Percentiles rank a stretch among this genome's conserved stretches.
These are phyloP conservation scores for Sphaerobolus stellatus DNA, from an alignment of 1,284 basidiomycete species.

Conservation along the genomic window DNA sequence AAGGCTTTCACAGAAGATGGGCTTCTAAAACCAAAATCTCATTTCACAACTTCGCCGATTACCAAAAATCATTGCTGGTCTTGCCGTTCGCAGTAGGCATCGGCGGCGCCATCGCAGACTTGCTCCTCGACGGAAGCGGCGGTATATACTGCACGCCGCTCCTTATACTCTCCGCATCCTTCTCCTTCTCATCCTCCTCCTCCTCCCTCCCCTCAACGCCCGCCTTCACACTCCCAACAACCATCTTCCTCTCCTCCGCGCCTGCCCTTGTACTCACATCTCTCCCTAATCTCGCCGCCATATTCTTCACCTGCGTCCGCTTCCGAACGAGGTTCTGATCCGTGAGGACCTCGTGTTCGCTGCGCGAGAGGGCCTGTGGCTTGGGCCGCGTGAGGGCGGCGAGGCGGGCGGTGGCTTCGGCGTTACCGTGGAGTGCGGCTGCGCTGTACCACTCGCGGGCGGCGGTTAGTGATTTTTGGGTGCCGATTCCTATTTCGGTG, in stretches of 20 bases:
- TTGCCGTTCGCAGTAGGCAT: no score
- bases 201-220: no score
- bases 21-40: not conserved
- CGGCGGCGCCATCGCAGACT: no score
- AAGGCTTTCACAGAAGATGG: not conserved
- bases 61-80: not conserved
- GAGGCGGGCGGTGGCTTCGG: conserved; percentile 80
- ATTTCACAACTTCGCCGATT: not conserved
- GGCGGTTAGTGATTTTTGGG: conserved; percentile 59
- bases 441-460: conserved; percentile 79
- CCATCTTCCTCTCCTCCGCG: no score
- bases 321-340: conserved; percentile 79
- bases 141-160: no score
- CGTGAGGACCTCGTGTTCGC: conserved; percentile 79
- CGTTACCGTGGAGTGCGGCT: conserved; percentile 83
- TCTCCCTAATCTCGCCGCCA: conserved; percentile 51
- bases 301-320: conserved; percentile 77
- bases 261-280: no score
- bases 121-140: no score
- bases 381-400: conserved; percentile 60
- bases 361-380: conserved; percentile 65
- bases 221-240: no score
- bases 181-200: no score
- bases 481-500: conserved; percentile 76
- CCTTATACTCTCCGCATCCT: no score